Percentiles rank a stretch among this genome's conserved stretches.
Conservation (phyloP, 495 filamentous ascomycete species). For the Xylaria venustula region DNA sequence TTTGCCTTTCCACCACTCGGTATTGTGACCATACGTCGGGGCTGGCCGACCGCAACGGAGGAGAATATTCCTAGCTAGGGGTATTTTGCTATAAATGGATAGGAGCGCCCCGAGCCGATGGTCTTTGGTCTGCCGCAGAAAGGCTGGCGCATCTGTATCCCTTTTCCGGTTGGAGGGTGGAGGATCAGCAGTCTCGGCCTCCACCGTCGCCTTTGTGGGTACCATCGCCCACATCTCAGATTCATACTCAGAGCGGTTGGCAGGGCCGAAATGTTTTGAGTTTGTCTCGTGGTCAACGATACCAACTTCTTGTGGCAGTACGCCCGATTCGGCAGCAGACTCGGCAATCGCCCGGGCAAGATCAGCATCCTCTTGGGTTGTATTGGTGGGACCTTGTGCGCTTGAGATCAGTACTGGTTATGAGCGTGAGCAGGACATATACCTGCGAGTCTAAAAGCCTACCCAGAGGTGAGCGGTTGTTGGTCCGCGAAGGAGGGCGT, state of each 20-base stretch:
- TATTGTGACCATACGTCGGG: constrained; percentile 63
- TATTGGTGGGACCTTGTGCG: constrained; percentile 36
- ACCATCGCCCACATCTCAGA: constrained; percentile 77
- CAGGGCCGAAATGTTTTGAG: constrained; percentile 62
- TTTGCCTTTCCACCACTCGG: constrained; percentile 85
- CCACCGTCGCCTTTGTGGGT: constrained; percentile 39
- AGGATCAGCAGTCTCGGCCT: constrained; percentile 21
- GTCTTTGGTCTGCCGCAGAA: constrained; percentile 61
- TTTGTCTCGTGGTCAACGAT: constrained; percentile 32
- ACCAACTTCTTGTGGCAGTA: constrained; percentile 47
- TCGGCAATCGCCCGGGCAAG: constrained; percentile 46
- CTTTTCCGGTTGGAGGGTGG: constrained; percentile 56
- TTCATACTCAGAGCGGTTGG: constrained; percentile 71
- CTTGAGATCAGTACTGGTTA: constrained; percentile 26
- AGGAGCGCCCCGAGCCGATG: constrained; percentile 67
- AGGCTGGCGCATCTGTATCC: constrained; percentile 58
- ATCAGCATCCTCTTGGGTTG: constrained; percentile 55
- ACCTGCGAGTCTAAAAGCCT: constrained; percentile 41
- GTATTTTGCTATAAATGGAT: constrained; percentile 81
- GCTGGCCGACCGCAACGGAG: constrained; percentile 53
- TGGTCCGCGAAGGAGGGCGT: constrained; percentile 67
- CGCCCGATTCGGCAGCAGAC: constrained; percentile 32
- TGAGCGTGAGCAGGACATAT: constrained; percentile 20
- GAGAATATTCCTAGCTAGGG: constrained; percentile 73
- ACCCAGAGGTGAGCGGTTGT: constrained; percentile 47